phyloP scores from a whole-genome alignment of 805 yeast genomes.

The Ogataea minuta region DNA sequence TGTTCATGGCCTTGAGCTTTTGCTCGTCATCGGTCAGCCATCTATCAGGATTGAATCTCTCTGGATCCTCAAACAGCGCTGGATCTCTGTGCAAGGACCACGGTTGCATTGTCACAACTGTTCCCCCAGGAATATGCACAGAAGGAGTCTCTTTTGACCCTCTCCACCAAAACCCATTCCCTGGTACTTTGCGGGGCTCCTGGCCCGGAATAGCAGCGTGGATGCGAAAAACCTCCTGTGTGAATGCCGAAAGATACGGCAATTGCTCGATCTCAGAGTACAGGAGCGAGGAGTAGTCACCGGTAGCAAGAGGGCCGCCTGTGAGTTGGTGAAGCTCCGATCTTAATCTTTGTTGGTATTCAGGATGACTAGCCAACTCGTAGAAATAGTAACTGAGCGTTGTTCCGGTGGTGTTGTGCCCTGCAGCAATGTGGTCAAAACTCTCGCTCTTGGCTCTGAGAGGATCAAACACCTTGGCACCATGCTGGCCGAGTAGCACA shows the following conservation, averaged over 20 bases:
- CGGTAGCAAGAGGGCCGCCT: slow-evolving; percentile 21
- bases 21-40: slow-evolving; percentile 48
- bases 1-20: slow-evolving; percentile 46
- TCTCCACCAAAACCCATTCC: slow-evolving; percentile 28
- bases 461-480: slow-evolving; percentile 19
- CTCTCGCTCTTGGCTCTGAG: slow-evolving; percentile 44
- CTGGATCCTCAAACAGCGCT: slow-evolving; percentile 50
- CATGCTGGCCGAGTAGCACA: slow-evolving; percentile 20
- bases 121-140: slow-evolving; percentile 48
- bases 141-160: slow-evolving; percentile 27
- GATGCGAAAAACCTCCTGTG: slow-evolving; percentile 58
- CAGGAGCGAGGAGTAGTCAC: slow-evolving; percentile 25
- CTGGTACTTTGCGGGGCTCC: slow-evolving; percentile 57
- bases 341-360: slow-evolving; percentile 46
- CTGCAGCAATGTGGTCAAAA: slow-evolving; percentile 71
- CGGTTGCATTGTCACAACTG: slow-evolving; percentile 62
- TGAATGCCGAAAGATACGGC: slow-evolving; percentile 58
- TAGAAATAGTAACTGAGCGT: slow-evolving; percentile 59
- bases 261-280: slow-evolving; percentile 48
- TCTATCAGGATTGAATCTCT: slow-evolving; percentile 47
- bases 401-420: slow-evolving; percentile 72
- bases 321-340: slow-evolving; percentile 40
- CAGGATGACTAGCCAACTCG: slow-evolving; percentile 50
- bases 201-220: slow-evolving; percentile 75
- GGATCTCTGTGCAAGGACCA: slow-evolving; percentile 58